Evolutionary conservation across 2,329 filamentous ascomycete genomes (phyloP).

Genomic region (Tricladium varicosporioides): DNA sequence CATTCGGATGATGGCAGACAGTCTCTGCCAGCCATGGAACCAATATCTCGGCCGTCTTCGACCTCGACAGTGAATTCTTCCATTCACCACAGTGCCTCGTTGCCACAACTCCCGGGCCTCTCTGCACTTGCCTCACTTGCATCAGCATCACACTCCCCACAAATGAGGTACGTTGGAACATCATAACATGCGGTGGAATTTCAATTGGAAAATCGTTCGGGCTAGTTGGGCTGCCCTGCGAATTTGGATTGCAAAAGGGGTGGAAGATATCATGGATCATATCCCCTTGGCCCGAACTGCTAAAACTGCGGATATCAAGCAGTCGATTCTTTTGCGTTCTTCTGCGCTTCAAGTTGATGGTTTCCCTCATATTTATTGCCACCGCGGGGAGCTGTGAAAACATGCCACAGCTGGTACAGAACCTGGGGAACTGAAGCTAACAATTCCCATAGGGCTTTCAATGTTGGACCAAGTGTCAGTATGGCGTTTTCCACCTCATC

Average conservation of each 20-base stretch:
- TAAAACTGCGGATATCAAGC: no score
- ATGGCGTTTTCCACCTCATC: constrained; percentile 62
- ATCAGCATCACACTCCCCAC: constrained; percentile 46
- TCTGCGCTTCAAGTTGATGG: constrained; percentile 11
- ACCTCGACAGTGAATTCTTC: constrained; percentile 46
- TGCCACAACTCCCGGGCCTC: constrained; percentile 50
- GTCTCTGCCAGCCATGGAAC: constrained; percentile 47
- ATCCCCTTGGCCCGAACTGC: no score
- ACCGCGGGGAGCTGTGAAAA: constrained; percentile 6
- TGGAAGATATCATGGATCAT: not conserved
- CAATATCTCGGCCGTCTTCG: constrained; percentile 52
- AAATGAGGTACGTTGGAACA: constrained; percentile 44
- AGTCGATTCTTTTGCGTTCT: no score
- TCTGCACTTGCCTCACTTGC: constrained; percentile 58
- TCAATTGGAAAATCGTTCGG: constrained; percentile 16
- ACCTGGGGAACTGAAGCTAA: constrained; percentile 21
- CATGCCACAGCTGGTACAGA: not conserved
- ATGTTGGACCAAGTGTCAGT: constrained; percentile 24
- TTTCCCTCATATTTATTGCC: constrained; percentile 20
- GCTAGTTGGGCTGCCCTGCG: not conserved
- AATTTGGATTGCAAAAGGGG: constrained; percentile 11
- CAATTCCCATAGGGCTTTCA: constrained; percentile 28
- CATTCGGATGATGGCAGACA: constrained; percentile 45
- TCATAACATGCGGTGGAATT: not conserved
- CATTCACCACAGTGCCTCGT: constrained; percentile 40